A percentile compares a stretch with the other conserved stretches of the same genome.
Evolutionary conservation across 306 rosid genomes (phyloP).

Genomic region (Begonia peltatifolia): DNA sequence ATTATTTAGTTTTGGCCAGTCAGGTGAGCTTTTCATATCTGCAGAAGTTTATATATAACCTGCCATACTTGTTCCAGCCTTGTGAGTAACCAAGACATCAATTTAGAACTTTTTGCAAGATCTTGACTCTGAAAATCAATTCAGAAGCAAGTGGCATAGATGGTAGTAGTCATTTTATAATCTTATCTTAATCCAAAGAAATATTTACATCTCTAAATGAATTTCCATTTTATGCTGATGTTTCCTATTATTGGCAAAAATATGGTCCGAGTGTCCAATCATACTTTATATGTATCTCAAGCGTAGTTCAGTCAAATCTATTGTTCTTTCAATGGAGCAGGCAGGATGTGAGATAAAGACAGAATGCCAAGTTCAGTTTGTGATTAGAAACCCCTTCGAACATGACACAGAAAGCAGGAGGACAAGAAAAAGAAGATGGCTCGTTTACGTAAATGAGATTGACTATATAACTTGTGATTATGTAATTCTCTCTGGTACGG

Average conservation of each 20-base stretch:
- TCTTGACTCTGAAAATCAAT: too few species aligned
- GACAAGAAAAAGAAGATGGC: constrained; percentile 19
- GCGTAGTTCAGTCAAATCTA: not conserved
- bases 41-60: not conserved
- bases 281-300: too few species aligned
- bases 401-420: constrained; percentile 6
- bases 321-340: constrained; percentile 5
- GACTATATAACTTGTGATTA: constrained; percentile 20
- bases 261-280: too few species aligned
- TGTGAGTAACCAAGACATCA: too few species aligned
- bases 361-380: constrained; percentile 14
- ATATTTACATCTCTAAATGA: too few species aligned
- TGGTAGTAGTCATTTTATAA: too few species aligned
- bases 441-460: constrained; percentile 22
- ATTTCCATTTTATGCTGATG: too few species aligned
- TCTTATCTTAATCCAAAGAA: too few species aligned
- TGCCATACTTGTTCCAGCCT: not conserved
- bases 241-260: too few species aligned
- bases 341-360: constrained; percentile 18
- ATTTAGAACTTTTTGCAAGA: too few species aligned
- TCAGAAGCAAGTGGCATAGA: too few species aligned
- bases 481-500: constrained; percentile 22
- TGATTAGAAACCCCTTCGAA: constrained; percentile 8
- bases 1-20: constrained; percentile 16
- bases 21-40: constrained; percentile 11